These are phyloP conservation scores for Saccharomycopsis fermentans DNA, from an alignment of 805 yeast species.

Conservation along the genomic window DNA sequence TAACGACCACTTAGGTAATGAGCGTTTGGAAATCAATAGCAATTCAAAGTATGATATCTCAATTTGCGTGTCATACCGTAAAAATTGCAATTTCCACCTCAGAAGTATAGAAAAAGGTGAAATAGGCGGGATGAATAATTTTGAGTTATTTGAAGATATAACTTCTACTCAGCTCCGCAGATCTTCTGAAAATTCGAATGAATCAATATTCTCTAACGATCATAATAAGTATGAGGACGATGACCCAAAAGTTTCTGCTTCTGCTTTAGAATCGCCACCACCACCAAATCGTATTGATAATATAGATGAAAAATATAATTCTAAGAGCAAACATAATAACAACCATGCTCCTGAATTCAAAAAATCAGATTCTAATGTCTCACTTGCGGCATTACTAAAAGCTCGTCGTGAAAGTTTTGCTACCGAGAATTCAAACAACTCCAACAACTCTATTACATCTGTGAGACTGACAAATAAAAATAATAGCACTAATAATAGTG, in stretches of 20 bases:
- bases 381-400: conserved; percentile 11
- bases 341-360: background rate
- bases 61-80: conserved; percentile 5
- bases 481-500: background rate
- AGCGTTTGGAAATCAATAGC: background rate
- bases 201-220: background rate
- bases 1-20: background rate
- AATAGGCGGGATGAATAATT: background rate
- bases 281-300: conserved; percentile 1
- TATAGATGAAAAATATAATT: background rate
- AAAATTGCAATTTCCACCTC: conserved; percentile 7
- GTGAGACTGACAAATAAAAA: background rate
- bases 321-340: background rate
- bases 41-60: background rate
- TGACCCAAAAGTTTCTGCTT: background rate
- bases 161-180: background rate
- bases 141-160: background rate
- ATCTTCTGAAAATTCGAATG: background rate
- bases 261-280: background rate
- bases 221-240: background rate
- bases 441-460: background rate
- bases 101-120: background rate
- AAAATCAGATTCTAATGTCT: conserved; percentile 10
- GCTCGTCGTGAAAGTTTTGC: conserved; percentile 10
- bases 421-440: background rate